A percentile compares a stretch with the other conserved stretches of the same genome.
phyloP scores from a whole-genome alignment of 306 rosid species.

The Cucurbita pepo region DNA sequence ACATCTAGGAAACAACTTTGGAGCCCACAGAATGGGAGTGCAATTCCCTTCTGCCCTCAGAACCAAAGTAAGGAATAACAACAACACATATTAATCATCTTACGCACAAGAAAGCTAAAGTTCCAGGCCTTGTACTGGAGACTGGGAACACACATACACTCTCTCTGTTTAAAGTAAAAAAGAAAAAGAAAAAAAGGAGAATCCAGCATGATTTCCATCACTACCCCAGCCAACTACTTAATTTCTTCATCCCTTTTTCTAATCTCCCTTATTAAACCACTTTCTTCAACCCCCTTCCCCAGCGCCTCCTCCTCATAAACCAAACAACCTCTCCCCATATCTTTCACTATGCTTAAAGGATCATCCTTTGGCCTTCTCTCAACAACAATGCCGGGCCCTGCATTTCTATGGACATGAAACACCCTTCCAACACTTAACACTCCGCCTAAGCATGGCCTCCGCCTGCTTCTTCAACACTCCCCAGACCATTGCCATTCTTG shows the following conservation, averaged over 20 bases:
- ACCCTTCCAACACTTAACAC: constrained; percentile 4
- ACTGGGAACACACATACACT: constrained; percentile 53
- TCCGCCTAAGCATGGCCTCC: constrained; percentile 31
- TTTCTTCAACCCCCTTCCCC: neutral
- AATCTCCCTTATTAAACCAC: constrained; percentile 20
- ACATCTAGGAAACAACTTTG: constrained; percentile 55
- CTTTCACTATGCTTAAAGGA: constrained; percentile 6
- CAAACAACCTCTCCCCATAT: neutral
- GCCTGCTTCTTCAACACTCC: neutral
- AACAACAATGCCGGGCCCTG: constrained; percentile 14
- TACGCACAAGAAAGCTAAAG: constrained; percentile 40
- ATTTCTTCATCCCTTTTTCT: constrained; percentile 13
- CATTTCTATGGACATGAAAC: constrained; percentile 21
- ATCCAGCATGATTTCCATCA: constrained; percentile 52
- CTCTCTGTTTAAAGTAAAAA: neutral
- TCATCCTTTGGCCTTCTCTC: neutral
- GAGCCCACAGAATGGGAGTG: neutral
- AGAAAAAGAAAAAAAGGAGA: neutral
- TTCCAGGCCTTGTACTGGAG: constrained; percentile 86
- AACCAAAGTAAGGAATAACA: constrained; percentile 39
- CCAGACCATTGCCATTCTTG: neutral
- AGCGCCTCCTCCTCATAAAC: neutral
- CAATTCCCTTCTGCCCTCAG: constrained; percentile 42
- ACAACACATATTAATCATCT: constrained; percentile 8
- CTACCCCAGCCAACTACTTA: constrained; percentile 26